Evolutionary conservation across 1,284 basidiomycete genomes (phyloP), one percentile per base, ranked within the genome.

Genomic region (Lignosus rhinocerotis): DNA sequence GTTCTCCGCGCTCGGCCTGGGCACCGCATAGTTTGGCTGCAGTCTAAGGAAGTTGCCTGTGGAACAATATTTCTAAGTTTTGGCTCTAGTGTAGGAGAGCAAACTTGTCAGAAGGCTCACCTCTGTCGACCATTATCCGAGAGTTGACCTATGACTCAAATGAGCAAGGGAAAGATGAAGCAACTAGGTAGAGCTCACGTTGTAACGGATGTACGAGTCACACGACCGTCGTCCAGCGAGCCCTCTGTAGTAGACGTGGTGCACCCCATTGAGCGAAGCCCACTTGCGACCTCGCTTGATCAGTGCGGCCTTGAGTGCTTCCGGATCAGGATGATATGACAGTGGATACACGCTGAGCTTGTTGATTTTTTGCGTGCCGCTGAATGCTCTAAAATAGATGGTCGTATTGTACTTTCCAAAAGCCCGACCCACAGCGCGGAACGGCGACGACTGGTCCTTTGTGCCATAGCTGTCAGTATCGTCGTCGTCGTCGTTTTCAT

Each of bases 111-210:
- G 10, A 17, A 56, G 54, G 55, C 58, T 59, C 60, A 78, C 78
- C 75, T 64, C 80, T 69, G 61, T 85, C 83, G 39, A 85, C 70
- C 80, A 86, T 85, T 50, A 84, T 77, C 14, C 83, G 65, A 25
- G 69, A 69, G 33, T 65, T 67, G 16, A 69, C 61, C 68, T 69
- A 33, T n/a, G 46, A 25, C 10, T n/a, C 3, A 17, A 12, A 17
- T 45, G 43, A 30, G 21, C 25, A 12, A 6, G 25, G 11, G 8
- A 19, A 19, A 30, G 39, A 25, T 19, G 8, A 31, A 11, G 43
- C n/a, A 45, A 11, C 43, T n/a, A 6, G 2, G 2, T 19, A 30
- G 19, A 39, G 7, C 74, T 64, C 49, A 84, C 82, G 57, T 78
- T 78, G 53, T 82, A 81, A 55, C 75, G 76, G 41, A 77, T 54